These are phyloP conservation scores for Aspergillus sp. DNA, from an alignment of 2,329 filamentous ascomycete genomes.

Conservation along the genomic window DNA sequence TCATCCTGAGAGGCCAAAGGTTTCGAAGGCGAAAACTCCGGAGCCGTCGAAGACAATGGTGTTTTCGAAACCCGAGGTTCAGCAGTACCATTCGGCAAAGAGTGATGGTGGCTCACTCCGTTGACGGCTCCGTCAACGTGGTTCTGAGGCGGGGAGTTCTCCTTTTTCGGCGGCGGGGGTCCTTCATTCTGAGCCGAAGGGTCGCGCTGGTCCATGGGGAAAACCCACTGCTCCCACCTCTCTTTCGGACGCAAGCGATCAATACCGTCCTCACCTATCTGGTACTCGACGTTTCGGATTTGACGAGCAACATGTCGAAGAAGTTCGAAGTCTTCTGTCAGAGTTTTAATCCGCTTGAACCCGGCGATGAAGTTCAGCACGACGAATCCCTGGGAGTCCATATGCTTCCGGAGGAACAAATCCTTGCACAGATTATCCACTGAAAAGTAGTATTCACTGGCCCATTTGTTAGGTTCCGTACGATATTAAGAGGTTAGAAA, in stretches of 20 bases:
- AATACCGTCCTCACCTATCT: slow-evolving; percentile 63
- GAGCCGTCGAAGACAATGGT: slow-evolving; percentile 54
- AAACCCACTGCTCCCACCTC: slow-evolving; percentile 72
- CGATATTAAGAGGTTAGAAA: not conserved
- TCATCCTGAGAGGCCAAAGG: slow-evolving; percentile 23
- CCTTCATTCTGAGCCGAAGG: slow-evolving; percentile 66
- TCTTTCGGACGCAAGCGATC: slow-evolving; percentile 69
- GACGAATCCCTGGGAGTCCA: slow-evolving; percentile 94
- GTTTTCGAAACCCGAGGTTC: slow-evolving; percentile 36
- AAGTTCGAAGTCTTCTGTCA: slow-evolving; percentile 64
- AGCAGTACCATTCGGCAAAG: slow-evolving; percentile 34
- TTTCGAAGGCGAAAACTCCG: slow-evolving; percentile 50
- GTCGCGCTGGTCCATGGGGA: slow-evolving; percentile 63
- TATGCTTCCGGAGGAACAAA: slow-evolving; percentile 74
- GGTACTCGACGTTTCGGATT: slow-evolving; percentile 65
- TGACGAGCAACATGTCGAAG: slow-evolving; percentile 67
- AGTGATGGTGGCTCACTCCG: slow-evolving; percentile 18
- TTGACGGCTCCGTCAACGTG: slow-evolving; percentile 25
- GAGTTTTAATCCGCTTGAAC: slow-evolving; percentile 75
- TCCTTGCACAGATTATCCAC: slow-evolving; percentile 94
- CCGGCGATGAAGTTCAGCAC: slow-evolving; percentile 66
- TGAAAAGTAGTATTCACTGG: slow-evolving; percentile 92
- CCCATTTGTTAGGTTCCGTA: slow-evolving; percentile 11
- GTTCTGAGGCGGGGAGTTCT: slow-evolving; percentile 33
- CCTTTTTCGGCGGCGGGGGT: slow-evolving; percentile 33